Percentiles rank a stretch among this genome's conserved stretches.
phyloP scores from a whole-genome alignment of 805 yeast species.

The Saccharomycopsis amapae region DNA sequence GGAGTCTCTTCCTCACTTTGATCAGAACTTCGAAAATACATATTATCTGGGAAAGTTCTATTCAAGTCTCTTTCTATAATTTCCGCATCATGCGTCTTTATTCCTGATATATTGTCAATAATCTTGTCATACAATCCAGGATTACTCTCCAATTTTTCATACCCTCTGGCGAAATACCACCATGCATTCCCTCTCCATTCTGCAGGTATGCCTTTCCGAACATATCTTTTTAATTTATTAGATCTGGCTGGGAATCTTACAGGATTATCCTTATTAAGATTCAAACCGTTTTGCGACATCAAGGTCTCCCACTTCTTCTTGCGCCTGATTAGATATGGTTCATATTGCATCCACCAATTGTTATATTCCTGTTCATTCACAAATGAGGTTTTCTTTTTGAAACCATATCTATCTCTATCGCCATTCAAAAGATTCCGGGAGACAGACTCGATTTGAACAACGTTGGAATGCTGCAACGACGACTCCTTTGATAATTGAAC shows the following conservation, averaged over 20 bases:
- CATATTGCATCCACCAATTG: constrained; percentile 67
- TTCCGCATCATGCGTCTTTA: constrained; percentile 72
- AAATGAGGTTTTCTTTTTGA: constrained; percentile 56
- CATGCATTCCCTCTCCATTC: constrained; percentile 97
- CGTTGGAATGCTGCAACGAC: neutral
- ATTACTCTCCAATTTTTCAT: constrained; percentile 60
- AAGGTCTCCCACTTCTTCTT: constrained; percentile 70
- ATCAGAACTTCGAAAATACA: constrained; percentile 53
- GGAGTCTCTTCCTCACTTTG: constrained; percentile 42
- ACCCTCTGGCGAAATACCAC: constrained; percentile 90
- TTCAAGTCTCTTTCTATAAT: constrained; percentile 90
- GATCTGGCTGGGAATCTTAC: constrained; percentile 69
- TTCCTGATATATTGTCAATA: constrained; percentile 46
- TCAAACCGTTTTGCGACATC: constrained; percentile 62
- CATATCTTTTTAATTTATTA: constrained; percentile 69
- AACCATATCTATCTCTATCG: constrained; percentile 77
- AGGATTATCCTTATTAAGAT: constrained; percentile 42
- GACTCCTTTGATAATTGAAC: constrained; percentile 3
- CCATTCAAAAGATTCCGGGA: neutral
- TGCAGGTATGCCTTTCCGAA: constrained; percentile 90
- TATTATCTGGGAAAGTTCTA: constrained; percentile 92
- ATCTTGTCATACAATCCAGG: constrained; percentile 68
- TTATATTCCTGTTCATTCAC: constrained; percentile 54
- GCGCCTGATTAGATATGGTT: constrained; percentile 53
- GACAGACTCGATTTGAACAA: neutral